A percentile compares a stretch with the other conserved stretches of the same genome.
Evolutionary conservation across 2,329 filamentous ascomycete species (phyloP).

Genomic region (Plectosphaerella plurivora): DNA sequence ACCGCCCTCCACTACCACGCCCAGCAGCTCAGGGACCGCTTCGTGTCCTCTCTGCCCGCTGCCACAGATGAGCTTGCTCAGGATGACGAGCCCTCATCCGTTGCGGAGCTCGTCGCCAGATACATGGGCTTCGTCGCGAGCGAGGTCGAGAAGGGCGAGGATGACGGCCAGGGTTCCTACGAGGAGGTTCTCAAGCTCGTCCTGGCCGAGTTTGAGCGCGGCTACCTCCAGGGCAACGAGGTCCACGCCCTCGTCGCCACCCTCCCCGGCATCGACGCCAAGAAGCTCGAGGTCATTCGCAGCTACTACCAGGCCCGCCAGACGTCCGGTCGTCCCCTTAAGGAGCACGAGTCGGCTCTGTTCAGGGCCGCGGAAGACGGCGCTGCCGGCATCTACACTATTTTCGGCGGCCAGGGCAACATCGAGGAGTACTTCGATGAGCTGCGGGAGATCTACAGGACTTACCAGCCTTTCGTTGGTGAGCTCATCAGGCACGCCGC

Average conservation of each 20-base stretch:
- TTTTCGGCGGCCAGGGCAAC: slow-evolving; percentile 96
- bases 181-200: slow-evolving; percentile 89
- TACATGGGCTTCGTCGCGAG: slow-evolving; percentile 87
- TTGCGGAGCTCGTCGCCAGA: slow-evolving; percentile 84
- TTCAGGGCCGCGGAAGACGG: slow-evolving; percentile 83
- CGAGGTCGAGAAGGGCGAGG: slow-evolving; percentile 89
- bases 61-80: slow-evolving; percentile 96
- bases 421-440: slow-evolving; percentile 99
- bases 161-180: slow-evolving; percentile 82
- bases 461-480: slow-evolving; percentile 86
- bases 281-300: slow-evolving; percentile 85
- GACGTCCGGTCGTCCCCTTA: slow-evolving; percentile 79
- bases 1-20: slow-evolving; percentile 96
- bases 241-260: slow-evolving; percentile 84
- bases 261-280: slow-evolving; percentile 84
- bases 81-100: slow-evolving; percentile 98
- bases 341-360: slow-evolving; percentile 88
- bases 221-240: slow-evolving; percentile 91
- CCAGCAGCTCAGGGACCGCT: slow-evolving; percentile 87
- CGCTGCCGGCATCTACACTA: slow-evolving; percentile 81
- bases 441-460: slow-evolving; percentile 83
- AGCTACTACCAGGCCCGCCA: slow-evolving; percentile 89
- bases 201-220: slow-evolving; percentile 93
- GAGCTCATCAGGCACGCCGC: slow-evolving; percentile 79
- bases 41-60: slow-evolving; percentile 76